Base-by-base conservation (phyloP, 257 asterid genomes). In the Galeopsis tetrahit region DNA sequence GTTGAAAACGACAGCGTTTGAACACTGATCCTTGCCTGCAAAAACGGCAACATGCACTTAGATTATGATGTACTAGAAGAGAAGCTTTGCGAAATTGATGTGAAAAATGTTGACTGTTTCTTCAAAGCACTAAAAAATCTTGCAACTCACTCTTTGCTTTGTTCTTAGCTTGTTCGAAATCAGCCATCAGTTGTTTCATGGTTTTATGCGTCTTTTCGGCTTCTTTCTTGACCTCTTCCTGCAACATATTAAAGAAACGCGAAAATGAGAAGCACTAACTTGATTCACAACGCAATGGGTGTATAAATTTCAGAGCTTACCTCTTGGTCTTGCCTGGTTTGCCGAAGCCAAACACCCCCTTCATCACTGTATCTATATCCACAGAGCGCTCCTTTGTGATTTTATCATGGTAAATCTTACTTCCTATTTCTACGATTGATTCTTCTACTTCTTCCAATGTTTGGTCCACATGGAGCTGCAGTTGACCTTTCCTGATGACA, bases 381-480 rank as follows among this genome's bases (percentile, higher is more conserved):
- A 87, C 82, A 42, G 90, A 80, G 4, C 89, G 94, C 46, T 90
- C 96, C 81, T 62, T 75, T 65, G 84, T 87, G 83, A 92, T 83
- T 65, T 82, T 87, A 60, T 92, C 99, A 17, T 90, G 97, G 84
- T 95, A 92, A 21, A 92, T 85, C 82, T 85, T 95, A 69, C 96
- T 88, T 17, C 99, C 99, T 15, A 88, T 84, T 78, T 95, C 98
- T 64, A 52, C 59, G 31, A 95, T 83, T 38, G 73, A 70, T 80
- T 90, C 99, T 81, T 95, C 99, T 57, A 92, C 96, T 82, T 95
- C 96, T 83, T 95, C 98, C 78, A 95, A 64, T 11, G 91, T 78
- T 68, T 88, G 96, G 75, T 92, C 99, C 65, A 92, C 81, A 68
- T 92, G 90, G 79, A 95, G 90, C 90, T 81, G 80, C 84, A 95